Base-by-base conservation (phyloP, 352 stramenopile genomes). In the Paralagenidium karlingii region DNA sequence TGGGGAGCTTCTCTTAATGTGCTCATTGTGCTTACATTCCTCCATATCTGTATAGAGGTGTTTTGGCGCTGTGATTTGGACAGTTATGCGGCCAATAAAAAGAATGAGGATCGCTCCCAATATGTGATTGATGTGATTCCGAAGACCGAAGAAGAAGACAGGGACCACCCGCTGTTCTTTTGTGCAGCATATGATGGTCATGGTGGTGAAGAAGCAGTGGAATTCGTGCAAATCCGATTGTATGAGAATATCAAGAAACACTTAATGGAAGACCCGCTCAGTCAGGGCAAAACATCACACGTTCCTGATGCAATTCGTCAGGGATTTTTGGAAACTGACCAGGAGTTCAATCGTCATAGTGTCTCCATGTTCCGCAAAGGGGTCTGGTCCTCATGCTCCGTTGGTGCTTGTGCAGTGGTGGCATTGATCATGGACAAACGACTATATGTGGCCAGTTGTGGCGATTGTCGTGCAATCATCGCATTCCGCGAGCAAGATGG, bases 21-120 rank as follows among this genome's bases (percentile, higher is more conserved):
- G 3, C 5, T n/a, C 25, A 16, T 26, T 30, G 12, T 34, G 5
- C 12, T 13, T 22, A n/a, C 19, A 18, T 24, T 7, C 24, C 36
- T 5, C 40, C 10, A 28, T 38, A n/a, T 16, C 10, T 26, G 9
- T 29, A 10, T 16, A 60, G 51, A 60, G 1, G 34, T 74, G 12
- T 74, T 81, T 38, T 81, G 67, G 67, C 63, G 67, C 31, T 78
- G 63, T 37, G 67, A 81, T 34, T 74, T 76, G 67, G 64, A 81
- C 51, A 76, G 61, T 53, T 81, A 81, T 38, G 67, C 67, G 8
- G 67, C 67, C 11, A 81, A 81, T 40, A 54, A 60, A 15, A 63
- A 63, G 44, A 81, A 81, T 24, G 67, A 81, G 51, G 67, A 81
- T 48, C 65, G 67, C 10, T 67, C 67, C 22, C 64, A 81, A 39